These are phyloP conservation scores for Anacardium occidentale DNA, from an alignment of 345 rosid species.

Conservation along the genomic window DNA sequence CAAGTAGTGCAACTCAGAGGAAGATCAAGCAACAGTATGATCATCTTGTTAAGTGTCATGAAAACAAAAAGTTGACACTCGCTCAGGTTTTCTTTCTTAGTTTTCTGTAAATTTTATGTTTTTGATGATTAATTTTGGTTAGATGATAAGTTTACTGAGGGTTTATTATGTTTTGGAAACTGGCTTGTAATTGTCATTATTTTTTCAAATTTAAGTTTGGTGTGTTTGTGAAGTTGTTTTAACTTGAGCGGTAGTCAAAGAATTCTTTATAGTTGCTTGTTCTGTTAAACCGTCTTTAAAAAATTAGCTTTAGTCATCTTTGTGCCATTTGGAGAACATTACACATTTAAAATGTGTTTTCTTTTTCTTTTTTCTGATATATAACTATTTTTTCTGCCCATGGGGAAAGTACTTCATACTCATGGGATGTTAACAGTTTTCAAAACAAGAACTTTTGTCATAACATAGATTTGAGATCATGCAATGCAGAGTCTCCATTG, in stretches of 20 bases:
- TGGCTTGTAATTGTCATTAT: neutral
- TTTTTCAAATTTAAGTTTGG: neutral
- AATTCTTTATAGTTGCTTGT: constrained; percentile 27
- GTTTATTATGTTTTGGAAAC: neutral
- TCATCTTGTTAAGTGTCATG: constrained; percentile 70
- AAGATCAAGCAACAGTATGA: constrained; percentile 89
- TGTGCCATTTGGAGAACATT: constrained; percentile 7
- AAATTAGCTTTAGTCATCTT: neutral
- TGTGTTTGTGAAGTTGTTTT: neutral
- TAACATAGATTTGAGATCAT: no score
- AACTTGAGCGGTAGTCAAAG: constrained; percentile 15
- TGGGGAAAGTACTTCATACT: neutral
- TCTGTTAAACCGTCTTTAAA: constrained; percentile 10
- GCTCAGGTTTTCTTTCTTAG: constrained; percentile 50
- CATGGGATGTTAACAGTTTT: no score
- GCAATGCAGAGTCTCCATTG: no score
- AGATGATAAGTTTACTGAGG: neutral
- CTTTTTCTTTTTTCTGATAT: neutral
- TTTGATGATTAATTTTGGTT: neutral
- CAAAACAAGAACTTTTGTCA: neutral
- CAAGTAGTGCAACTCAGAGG: constrained; percentile 88
- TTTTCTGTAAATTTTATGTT: neutral
- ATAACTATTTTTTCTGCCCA: neutral
- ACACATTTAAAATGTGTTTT: neutral
- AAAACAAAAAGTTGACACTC: constrained; percentile 63